Evolutionary conservation across 2,329 filamentous ascomycete species (phyloP).

Genomic region (Rhexocercosporidium sp.): DNA sequence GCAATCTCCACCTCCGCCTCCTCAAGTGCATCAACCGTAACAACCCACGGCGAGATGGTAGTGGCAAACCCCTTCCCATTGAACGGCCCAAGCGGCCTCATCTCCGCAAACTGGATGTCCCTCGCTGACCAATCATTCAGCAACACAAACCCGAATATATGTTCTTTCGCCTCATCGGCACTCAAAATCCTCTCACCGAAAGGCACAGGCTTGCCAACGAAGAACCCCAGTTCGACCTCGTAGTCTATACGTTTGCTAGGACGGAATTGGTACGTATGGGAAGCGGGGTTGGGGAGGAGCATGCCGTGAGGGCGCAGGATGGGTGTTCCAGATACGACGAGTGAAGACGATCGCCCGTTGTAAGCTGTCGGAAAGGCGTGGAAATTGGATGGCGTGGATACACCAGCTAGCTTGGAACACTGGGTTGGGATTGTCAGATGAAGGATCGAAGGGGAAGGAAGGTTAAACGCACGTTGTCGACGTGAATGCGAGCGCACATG

Average conservation of each 20-base stretch:
- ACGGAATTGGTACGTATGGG: constrained; percentile 26
- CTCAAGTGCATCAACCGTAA: constrained; percentile 62
- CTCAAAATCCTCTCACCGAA: constrained; percentile 46
- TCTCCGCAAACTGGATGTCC: constrained; percentile 67
- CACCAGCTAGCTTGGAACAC: background rate
- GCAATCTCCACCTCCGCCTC: background rate
- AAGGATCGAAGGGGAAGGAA: constrained; percentile 50
- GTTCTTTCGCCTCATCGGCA: constrained; percentile 55
- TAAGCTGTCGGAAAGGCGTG: constrained; percentile 44
- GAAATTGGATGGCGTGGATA: background rate
- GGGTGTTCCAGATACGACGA: constrained; percentile 54
- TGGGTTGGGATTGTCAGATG: background rate
- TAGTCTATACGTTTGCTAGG: constrained; percentile 43
- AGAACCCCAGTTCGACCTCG: constrained; percentile 32
- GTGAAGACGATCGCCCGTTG: constrained; percentile 57
- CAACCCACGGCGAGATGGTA: constrained; percentile 64
- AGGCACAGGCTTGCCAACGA: constrained; percentile 43
- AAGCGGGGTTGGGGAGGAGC: constrained; percentile 37
- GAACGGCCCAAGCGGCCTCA: constrained; percentile 64
- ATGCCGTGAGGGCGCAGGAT: constrained; percentile 55
- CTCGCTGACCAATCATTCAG: constrained; percentile 68
- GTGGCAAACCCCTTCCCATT: constrained; percentile 66
- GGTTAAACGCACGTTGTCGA: constrained; percentile 55
- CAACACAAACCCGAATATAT: constrained; percentile 66
- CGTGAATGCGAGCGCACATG: constrained; percentile 58